Evolutionary conservation across 78 protist species (phyloP).

Genomic region (Pigoraptor vietnamica): DNA sequence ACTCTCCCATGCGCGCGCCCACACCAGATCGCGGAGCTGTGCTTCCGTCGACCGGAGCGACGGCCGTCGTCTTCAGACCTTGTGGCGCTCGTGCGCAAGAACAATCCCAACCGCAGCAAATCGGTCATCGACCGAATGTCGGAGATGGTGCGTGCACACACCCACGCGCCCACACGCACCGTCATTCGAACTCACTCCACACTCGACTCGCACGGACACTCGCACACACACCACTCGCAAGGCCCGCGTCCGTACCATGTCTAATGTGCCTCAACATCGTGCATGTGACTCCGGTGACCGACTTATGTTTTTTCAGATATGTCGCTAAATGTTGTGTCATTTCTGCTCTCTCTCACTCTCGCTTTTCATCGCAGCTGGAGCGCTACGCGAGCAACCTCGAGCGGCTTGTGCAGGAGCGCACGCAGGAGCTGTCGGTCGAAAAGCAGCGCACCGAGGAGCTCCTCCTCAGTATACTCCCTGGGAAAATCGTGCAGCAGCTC

Average conservation of each 20-base stretch:
- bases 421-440: neutral
- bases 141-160: neutral
- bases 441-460: conserved; percentile 15
- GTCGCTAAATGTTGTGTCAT: too few species aligned
- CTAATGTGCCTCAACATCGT: too few species aligned
- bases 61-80: neutral
- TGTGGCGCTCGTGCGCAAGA: neutral
- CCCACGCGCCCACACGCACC: neutral
- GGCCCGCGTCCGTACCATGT: too few species aligned
- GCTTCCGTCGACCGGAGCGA: neutral
- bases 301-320: too few species aligned
- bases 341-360: too few species aligned
- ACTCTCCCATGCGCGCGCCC: too few species aligned
- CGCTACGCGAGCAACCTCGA: neutral
- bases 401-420: neutral
- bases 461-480: neutral
- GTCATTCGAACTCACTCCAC: neutral
- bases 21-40: neutral
- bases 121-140: neutral
- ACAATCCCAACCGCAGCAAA: neutral
- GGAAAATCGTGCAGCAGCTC: neutral
- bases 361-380: conserved; percentile 7
- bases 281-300: too few species aligned
- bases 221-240: too few species aligned
- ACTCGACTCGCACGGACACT: too few species aligned